Evolutionary conservation across 306 rosid species (phyloP), one percentile per base, ranked within the genome.

Genomic region (Spatholobus suberectus): DNA sequence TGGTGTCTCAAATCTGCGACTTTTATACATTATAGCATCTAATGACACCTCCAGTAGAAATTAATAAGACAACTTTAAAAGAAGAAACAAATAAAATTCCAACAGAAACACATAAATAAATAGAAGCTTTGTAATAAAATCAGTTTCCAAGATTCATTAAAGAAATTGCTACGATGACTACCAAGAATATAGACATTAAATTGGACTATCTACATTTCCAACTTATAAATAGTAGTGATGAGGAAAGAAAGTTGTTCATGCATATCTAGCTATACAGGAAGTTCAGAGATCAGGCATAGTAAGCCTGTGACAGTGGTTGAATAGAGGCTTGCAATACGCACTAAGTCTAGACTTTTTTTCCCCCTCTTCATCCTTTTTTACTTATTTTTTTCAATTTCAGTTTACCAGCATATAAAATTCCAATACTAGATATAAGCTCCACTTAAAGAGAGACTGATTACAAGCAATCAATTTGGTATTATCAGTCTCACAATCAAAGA

Each of bases 1-100:
- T 70, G 72, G 40, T 32, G 73, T 44, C 73, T 44, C 32, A 82
- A 55, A 29, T 61, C 70, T 20, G 49, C 59, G 38, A 29, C 52
- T 38, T 67, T 14, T 4, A 51, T 37, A 72, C 21, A 59, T 20
- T 20, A 38, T 34, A 52, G 12, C 46, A 9, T 63, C 76, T 41
- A 38, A 27, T 27, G 55, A 43, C 55, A 78, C 65, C n/a, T 78
- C 38, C 13, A 71, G 52, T 51, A 83, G 20, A 63, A 47, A 37
- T 24, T 61, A 23, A n/a, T 43, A 66, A 14, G 5, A 20, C 20
- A 44, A 5, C 21, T 29, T 58, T 4, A 41, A 57, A 9, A 17
- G 23, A 38, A n/a, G 43, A n/a, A 38, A 11, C 47, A 58, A 27
- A 63, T 18, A 65, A 47, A 65, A 32, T 34, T 77, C 24, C n/a